Base-by-base conservation (phyloP, 2,329 filamentous ascomycete species). In the Exophiala spinifera region DNA sequence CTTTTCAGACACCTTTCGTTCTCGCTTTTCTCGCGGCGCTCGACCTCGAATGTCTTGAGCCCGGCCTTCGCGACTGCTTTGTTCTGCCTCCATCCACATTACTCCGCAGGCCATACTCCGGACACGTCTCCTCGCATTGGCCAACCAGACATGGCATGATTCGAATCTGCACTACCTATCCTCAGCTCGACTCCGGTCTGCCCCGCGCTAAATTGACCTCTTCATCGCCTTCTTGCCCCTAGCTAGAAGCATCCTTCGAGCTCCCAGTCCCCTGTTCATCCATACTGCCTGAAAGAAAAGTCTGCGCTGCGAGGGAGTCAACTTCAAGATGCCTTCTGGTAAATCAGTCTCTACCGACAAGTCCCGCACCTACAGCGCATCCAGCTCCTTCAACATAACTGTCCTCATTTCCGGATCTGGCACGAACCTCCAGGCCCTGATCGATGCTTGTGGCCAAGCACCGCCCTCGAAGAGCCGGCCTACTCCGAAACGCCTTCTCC, bases 401-500 rank as follows among this genome's bases (percentile, higher is more conserved):
- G 82, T 89, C 63, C 81, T 89, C 66, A 86, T 86, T 69, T 87
- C 84, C 46, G 86, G 88, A 70, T 85, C 80, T 61, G 89, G 89
- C 63, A 84, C 85, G 36, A 92, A 92, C 69, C 82, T 91, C 17
- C 87, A 92, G 76, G 88, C 88, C 53, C 78, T 95, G 49, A 85
- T 87, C 65, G 81, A 86, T 68, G 80, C 80, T 55, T 74, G 75
- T 70, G 72, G 74, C 50, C 69, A 76, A 23, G 69, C 71, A 28
- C 64, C 71, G 20, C 23, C 46, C 11, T 46, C 45, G n/a, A 55
- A 53, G 15, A 37, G 25, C 34, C 36, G 46, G 34, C 33, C 57
- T 15, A 15, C 55, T 19, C 49, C 57, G 8, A 49, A 34, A 46
- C 55, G 52, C 14, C 21, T 49, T 3, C 75, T 83, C 25, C 75